Evolutionary conservation across 441 rosid species (phyloP).

Genomic region (Gossypium schwendimanii): DNA sequence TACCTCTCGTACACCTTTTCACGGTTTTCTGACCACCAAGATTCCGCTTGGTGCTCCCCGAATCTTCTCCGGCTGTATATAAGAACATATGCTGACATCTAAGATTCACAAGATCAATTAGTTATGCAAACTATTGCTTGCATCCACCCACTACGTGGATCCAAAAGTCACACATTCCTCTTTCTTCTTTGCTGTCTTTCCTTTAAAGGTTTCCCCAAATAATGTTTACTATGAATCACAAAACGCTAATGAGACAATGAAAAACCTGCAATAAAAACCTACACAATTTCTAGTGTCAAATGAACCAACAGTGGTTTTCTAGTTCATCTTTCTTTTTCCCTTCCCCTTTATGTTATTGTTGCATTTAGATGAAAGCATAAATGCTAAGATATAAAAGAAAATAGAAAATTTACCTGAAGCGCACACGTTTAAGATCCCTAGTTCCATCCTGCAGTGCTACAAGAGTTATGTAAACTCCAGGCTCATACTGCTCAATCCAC

Average conservation of each 20-base stretch:
- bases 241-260: neutral
- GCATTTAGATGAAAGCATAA: neutral
- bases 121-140: neutral
- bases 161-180: neutral
- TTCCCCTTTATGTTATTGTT: too few species aligned
- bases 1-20: constrained; percentile 79
- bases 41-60: constrained; percentile 91
- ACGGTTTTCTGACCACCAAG: constrained; percentile 98
- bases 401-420: constrained; percentile 72
- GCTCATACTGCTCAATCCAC: constrained; percentile 93
- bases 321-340: neutral
- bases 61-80: constrained; percentile 86
- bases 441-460: constrained; percentile 83
- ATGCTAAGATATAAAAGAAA: neutral
- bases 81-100: constrained; percentile 4
- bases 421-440: constrained; percentile 94
- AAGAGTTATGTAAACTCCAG: constrained; percentile 91
- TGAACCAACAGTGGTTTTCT: neutral
- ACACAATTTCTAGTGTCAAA: neutral
- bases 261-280: neutral
- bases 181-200: neutral
- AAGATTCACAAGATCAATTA: neutral
- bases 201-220: neutral
- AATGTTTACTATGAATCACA: neutral
- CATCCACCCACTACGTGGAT: neutral